Percentiles rank a stretch among this genome's conserved stretches.
phyloP scores from a whole-genome alignment of 192 early-diverging fungal species.

The Phycomyces blakesleeanus region DNA sequence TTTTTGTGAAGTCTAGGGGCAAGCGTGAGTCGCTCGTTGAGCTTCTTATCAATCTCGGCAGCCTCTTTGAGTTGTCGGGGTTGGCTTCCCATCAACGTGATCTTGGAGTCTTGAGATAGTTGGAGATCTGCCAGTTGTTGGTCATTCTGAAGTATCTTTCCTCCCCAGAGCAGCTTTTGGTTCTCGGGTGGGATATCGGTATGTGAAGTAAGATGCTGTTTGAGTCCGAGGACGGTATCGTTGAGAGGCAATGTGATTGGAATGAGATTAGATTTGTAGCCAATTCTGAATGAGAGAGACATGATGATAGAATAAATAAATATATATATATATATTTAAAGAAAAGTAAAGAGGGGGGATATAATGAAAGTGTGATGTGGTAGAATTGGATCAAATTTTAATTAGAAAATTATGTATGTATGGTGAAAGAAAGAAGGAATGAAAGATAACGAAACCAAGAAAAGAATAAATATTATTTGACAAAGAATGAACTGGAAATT shows the following conservation, averaged over 20 bases:
- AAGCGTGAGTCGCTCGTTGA: constrained; percentile 8
- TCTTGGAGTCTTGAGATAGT: constrained; percentile 34
- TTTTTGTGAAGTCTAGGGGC: constrained; percentile 1
- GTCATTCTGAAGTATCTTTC: constrained; percentile 23
- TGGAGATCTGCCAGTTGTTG: constrained; percentile 21
- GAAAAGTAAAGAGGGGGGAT: too few relatives aligned
- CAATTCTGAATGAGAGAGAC: constrained; percentile 26
- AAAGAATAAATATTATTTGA: constrained; percentile 1
- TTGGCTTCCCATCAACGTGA: constrained; percentile 54
- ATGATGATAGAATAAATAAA: too few relatives aligned
- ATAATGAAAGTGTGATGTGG: too few relatives aligned
- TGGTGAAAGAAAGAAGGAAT: too few relatives aligned
- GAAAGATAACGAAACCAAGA: too few relatives aligned
- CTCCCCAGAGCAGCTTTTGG: constrained; percentile 59
- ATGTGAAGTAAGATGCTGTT: constrained; percentile 30
- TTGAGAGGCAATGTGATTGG: constrained; percentile 18
- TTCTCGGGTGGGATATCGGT: constrained; percentile 33
- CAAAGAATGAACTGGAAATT: neutral
- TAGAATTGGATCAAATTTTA: too few relatives aligned
- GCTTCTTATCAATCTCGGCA: constrained; percentile 24
- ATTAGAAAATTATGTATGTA: too few relatives aligned
- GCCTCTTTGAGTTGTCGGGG: constrained; percentile 34
- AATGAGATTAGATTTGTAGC: constrained; percentile 34
- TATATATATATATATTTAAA: too few relatives aligned
- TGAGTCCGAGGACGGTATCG: constrained; percentile 39